Conservation (phyloP, 306 rosid species). For the Quercus variabilis region DNA sequence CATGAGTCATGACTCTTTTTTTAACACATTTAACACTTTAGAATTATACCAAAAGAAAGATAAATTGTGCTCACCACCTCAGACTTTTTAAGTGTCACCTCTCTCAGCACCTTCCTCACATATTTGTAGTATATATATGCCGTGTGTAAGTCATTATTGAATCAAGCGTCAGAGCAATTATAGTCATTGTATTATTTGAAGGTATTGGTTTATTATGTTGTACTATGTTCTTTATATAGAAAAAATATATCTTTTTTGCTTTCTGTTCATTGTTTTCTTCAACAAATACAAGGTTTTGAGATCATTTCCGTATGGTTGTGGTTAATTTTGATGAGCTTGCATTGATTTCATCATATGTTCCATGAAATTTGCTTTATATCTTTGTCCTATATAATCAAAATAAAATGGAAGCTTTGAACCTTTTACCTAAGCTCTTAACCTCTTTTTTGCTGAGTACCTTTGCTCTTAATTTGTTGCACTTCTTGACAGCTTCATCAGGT, state of each 20-base stretch:
- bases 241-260: background rate
- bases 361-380: background rate
- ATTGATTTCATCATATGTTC: constrained; percentile 12
- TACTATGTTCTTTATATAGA: background rate
- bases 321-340: constrained; percentile 18
- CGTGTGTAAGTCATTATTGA: background rate
- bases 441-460: no score
- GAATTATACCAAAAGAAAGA: background rate
- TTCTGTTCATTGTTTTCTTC: constrained; percentile 2
- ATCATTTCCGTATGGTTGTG: constrained; percentile 4
- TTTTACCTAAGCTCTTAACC: background rate
- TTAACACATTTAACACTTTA: no score
- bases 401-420: constrained; percentile 12
- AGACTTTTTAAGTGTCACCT: constrained; percentile 21
- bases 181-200: background rate
- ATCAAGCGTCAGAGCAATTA: background rate
- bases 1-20: background rate
- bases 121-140: background rate
- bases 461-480: background rate
- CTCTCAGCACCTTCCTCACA: constrained; percentile 12
- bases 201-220: constrained; percentile 8
- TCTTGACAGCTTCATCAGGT: constrained; percentile 16
- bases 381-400: background rate
- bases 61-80: constrained; percentile 29
- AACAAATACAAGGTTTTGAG: background rate